Percentiles rank a stretch among this genome's conserved stretches.
phyloP scores from a whole-genome alignment of 2,329 filamentous ascomycete genomes.

The Chaetomiaceae sp. region DNA sequence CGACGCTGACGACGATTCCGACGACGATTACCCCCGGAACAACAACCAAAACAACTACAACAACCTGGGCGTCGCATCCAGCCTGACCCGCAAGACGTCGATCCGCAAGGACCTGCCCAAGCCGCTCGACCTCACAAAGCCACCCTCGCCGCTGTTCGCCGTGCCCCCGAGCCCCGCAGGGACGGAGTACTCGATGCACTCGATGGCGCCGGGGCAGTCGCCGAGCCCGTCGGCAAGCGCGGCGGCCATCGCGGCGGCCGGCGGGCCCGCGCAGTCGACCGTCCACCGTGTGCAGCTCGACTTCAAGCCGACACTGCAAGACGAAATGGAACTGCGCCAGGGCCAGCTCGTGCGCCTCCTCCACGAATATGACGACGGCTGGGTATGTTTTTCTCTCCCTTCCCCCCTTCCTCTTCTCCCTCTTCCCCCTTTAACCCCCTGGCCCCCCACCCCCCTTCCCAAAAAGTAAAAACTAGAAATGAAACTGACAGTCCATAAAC shows the following conservation, averaged over 20 bases:
- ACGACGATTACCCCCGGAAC: not conserved
- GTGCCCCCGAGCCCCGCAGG: conserved; percentile 55
- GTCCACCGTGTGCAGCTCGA: conserved; percentile 93
- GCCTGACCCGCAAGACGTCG: conserved; percentile 50
- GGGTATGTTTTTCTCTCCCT: conserved; percentile 58
- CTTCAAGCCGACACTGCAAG: conserved; percentile 86
- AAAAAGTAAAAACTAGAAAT: too few relatives aligned
- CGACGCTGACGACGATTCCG: conserved; percentile 12
- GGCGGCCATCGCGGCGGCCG: conserved; percentile 58
- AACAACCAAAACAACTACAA: not conserved
- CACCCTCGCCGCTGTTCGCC: conserved; percentile 29
- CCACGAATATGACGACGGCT: conserved; percentile 97
- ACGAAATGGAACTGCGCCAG: conserved; percentile 76
- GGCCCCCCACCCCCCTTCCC: not conserved
- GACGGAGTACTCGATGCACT: conserved; percentile 58
- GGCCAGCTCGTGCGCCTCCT: conserved; percentile 84
- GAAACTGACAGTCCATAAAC: conserved; percentile 29
- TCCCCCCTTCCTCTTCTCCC: not conserved
- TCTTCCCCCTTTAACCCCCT: conserved; percentile 23
- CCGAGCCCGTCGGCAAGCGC: conserved; percentile 46
- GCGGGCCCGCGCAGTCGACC: conserved; percentile 53
- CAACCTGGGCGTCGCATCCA: conserved; percentile 24
- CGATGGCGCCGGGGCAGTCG: conserved; percentile 44
- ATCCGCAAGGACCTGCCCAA: conserved; percentile 49
- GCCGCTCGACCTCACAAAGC: conserved; percentile 51